A percentile compares a stretch with the other conserved stretches of the same genome.
Evolutionary conservation across 2,329 filamentous ascomycete genomes (phyloP).

Genomic region (Paracorniculantispora psalliotae): DNA sequence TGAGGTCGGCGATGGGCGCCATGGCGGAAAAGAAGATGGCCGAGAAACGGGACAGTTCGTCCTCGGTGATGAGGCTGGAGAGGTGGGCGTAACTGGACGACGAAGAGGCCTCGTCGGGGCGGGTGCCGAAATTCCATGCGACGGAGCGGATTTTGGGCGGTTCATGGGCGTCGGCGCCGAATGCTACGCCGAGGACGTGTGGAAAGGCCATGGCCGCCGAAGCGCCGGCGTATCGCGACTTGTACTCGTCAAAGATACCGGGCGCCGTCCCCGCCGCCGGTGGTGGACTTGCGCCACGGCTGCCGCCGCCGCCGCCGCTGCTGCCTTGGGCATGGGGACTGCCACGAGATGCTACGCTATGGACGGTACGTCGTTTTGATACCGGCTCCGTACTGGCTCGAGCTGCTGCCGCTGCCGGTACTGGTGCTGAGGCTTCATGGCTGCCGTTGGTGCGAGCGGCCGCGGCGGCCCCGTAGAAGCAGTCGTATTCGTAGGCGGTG

Average conservation of each 20-base stretch:
- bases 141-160: slow-evolving; percentile 18
- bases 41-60: slow-evolving; percentile 18
- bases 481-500: slow-evolving; percentile 21
- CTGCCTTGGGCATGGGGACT: too few relatives aligned
- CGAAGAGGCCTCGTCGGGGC: slow-evolving; percentile 19
- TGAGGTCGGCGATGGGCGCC: slow-evolving; percentile 17
- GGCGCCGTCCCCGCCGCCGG: too few relatives aligned
- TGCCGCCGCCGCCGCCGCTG: too few relatives aligned
- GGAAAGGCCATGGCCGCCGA: slow-evolving; percentile 21
- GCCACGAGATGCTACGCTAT: too few relatives aligned
- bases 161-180: slow-evolving; percentile 19
- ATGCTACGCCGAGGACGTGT: slow-evolving; percentile 16
- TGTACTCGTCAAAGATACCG: slow-evolving; percentile 20
- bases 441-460: background rate
- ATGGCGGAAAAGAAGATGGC: slow-evolving; percentile 18
- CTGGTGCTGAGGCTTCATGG: background rate
- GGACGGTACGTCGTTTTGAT: too few relatives aligned
- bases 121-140: slow-evolving; percentile 21
- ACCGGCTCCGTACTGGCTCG: too few relatives aligned
- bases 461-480: slow-evolving; percentile 15
- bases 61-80: slow-evolving; percentile 17
- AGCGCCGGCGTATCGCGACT: slow-evolving; percentile 17
- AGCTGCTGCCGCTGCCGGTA: background rate
- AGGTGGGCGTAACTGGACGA: background rate
- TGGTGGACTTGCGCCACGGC: too few relatives aligned